Evolutionary conservation across 2,329 filamentous ascomycete genomes (phyloP).

Genomic region (Stachybotrys echinatus): DNA sequence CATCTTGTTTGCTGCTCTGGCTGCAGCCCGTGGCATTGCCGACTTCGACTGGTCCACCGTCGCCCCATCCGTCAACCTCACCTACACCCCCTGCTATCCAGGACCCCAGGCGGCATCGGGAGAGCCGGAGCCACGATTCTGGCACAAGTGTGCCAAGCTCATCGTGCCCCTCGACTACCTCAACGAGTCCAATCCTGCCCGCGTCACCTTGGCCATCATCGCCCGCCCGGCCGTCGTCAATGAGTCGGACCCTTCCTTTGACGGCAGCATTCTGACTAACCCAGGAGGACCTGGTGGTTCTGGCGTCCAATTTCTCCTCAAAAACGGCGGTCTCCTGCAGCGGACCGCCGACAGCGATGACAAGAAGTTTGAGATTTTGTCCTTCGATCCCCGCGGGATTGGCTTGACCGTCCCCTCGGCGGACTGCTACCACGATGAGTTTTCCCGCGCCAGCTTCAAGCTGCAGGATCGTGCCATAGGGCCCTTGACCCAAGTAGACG

Average conservation of each 20-base stretch:
- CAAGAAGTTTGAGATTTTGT: constrained; percentile 27
- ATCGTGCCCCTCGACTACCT: constrained; percentile 29
- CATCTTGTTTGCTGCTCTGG: no score
- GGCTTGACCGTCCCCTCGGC: constrained; percentile 21
- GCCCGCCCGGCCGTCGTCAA: constrained; percentile 24
- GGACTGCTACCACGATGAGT: constrained; percentile 22
- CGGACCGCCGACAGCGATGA: constrained; percentile 13
- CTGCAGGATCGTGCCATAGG: constrained; percentile 21
- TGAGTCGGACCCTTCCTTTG: constrained; percentile 22
- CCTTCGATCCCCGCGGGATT: constrained; percentile 31
- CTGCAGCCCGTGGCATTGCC: no score
- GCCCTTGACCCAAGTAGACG: no score
- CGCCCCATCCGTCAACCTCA: constrained; percentile 20
- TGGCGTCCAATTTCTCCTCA: constrained; percentile 17
- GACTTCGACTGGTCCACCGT: constrained; percentile 22
- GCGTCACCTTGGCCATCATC: constrained; percentile 25
- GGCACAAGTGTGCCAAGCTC: constrained; percentile 29
- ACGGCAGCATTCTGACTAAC: constrained; percentile 28
- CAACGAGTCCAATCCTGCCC: constrained; percentile 11
- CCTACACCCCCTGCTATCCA: constrained; percentile 26
- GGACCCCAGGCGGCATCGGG: no score
- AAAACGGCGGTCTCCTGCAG: constrained; percentile 15
- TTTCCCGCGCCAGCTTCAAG: constrained; percentile 16
- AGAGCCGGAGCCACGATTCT: no score
- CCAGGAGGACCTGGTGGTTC: constrained; percentile 32